A percentile compares a stretch with the other conserved stretches of the same genome.
phyloP scores from a whole-genome alignment of 495 filamentous ascomycete species.

The Lindgomyces ingoldianus region DNA sequence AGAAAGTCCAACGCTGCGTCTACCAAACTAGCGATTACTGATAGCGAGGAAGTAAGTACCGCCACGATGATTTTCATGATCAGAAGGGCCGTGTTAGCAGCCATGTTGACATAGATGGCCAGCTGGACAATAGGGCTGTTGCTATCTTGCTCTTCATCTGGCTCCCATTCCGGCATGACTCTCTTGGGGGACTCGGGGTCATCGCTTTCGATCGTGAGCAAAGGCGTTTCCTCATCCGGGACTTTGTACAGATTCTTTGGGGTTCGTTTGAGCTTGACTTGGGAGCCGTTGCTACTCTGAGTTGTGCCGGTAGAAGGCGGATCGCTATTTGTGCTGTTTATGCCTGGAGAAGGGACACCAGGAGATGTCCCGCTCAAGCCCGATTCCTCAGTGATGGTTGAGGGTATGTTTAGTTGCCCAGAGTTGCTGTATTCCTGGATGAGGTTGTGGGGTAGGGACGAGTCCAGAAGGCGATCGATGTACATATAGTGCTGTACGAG shows the following conservation, averaged over 20 bases:
- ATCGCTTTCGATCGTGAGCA: constrained; percentile 52
- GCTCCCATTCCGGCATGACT: constrained; percentile 45
- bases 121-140: constrained; percentile 67
- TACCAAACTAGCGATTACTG: constrained; percentile 84
- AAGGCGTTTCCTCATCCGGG: constrained; percentile 65
- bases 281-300: constrained; percentile 31
- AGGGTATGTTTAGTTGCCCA: constrained; percentile 52
- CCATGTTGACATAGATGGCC: constrained; percentile 83
- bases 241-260: constrained; percentile 77
- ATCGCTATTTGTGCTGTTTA: constrained; percentile 4
- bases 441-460: constrained; percentile 79
- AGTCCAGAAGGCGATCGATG: constrained; percentile 88
- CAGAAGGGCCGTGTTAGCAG: constrained; percentile 78
- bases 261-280: constrained; percentile 67
- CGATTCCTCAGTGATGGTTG: constrained; percentile 58
- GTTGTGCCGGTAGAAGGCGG: constrained; percentile 14
- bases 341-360: constrained; percentile 1
- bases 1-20: constrained; percentile 88
- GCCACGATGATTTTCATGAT: constrained; percentile 79
- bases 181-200: constrained; percentile 40
- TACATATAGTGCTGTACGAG: constrained; percentile 86
- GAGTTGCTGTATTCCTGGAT: constrained; percentile 77
- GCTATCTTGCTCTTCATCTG: constrained; percentile 62
- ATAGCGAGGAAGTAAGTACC: constrained; percentile 76
- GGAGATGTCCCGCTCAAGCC: constrained; percentile 11